Evolutionary conservation across 2,329 filamentous ascomycete species (phyloP).

Genomic region (Penicillium occitanis): DNA sequence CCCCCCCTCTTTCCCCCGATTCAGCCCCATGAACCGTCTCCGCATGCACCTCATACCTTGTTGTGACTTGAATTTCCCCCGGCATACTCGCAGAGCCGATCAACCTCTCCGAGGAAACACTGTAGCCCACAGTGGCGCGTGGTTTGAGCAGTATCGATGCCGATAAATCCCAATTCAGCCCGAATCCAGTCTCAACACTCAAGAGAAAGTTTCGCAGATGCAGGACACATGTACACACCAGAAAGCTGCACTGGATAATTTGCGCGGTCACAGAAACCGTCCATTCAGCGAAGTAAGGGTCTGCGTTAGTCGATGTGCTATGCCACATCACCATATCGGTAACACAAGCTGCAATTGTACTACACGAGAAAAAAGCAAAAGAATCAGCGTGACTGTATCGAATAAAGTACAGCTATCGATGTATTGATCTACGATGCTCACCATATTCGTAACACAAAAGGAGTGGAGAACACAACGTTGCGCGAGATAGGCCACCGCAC

Average conservation of each 20-base stretch:
- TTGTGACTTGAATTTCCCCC: constrained; percentile 9
- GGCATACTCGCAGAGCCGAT: constrained; percentile 3
- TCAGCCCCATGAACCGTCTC: constrained; percentile 6
- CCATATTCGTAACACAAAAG: constrained; percentile 11
- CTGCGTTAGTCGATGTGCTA: neutral
- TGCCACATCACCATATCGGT: constrained; percentile 7
- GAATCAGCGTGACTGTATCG: neutral
- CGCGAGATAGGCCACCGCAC: constrained; percentile 9
- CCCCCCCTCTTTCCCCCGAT: neutral
- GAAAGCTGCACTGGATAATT: constrained; percentile 9
- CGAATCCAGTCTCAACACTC: constrained; percentile 7
- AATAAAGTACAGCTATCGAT: neutral
- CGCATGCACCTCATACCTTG: constrained; percentile 6
- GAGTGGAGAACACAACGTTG: constrained; percentile 9
- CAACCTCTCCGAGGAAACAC: constrained; percentile 2
- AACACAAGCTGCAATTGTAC: constrained; percentile 12
- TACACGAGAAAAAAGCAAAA: neutral
- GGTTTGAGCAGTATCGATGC: neutral
- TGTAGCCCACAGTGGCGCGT: neutral
- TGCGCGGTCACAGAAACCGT: constrained; percentile 8
- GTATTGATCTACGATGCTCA: constrained; percentile 7
- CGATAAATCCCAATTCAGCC: constrained; percentile 6
- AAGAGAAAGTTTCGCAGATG: constrained; percentile 3
- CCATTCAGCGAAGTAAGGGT: constrained; percentile 10
- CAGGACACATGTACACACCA: constrained; percentile 8